Evolutionary conservation across 352 stramenopile genomes (phyloP), one percentile per base, ranked within the genome.

Genomic region (Peronospora destructor): DNA sequence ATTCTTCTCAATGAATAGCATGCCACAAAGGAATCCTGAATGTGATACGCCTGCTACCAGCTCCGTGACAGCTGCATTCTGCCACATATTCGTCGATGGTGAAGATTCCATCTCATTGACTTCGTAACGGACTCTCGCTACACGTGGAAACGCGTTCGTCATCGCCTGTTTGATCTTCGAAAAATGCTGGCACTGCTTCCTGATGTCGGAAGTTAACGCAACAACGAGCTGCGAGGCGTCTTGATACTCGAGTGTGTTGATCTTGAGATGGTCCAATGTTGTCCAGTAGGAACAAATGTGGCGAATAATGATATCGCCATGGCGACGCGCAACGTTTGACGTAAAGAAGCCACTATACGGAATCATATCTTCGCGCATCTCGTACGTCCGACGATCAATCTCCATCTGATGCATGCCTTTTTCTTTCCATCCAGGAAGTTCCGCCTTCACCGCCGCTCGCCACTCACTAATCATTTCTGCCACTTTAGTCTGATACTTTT

Each of bases 311-410:
- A 81, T 65, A 45, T 81, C 70, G 11, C 70, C 67, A 25, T 81
- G 70, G n/a, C 70, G 64, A 19, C 70, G 61, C 9, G 70, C 64
- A 21, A 81, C 49, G 41, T 81, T 81, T 13, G 70, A 77, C 26
- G 69, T 81, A 53, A 77, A 76, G 53, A 70, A 81, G 17, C 70
- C 70, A 29, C 49, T 63, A 51, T 77, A 73, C n/a, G 70, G 70
- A 45, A 81, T 75, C 67, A 81, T 77, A 25, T 76, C 60, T 35
- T 77, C 64, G 32, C 70, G 43, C 67, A 81, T 75, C 48, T 73
- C 70, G 64, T 81, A 81, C 12, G 70, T 77, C 10, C 58, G 65
- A 53, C 64, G 59, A 40, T 81, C 70, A 47, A 81, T 81, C 58
- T 75, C 70, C 67, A 81, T 81, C 47, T 81, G 70, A 48, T 81